Conservation (phyloP, 208 protist genomes). For the Trypanosoma vivax region DNA sequence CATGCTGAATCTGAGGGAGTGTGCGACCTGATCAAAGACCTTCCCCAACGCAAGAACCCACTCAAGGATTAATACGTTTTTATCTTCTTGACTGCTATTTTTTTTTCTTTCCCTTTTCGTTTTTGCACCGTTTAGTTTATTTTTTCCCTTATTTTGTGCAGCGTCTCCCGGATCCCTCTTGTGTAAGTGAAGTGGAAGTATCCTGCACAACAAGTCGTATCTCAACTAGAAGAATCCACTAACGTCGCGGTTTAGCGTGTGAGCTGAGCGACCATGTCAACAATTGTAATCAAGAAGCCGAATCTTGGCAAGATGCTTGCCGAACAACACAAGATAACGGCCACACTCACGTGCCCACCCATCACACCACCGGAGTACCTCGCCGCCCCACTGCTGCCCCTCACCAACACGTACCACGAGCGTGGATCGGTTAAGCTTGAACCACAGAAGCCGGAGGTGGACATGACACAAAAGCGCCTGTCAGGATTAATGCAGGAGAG, state of each 20-base stretch:
- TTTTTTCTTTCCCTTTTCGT: no score
- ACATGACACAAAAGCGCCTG: conserved; percentile 1
- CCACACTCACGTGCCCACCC: not conserved
- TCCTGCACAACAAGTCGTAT: no score
- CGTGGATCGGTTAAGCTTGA: not conserved
- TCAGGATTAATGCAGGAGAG: conserved; percentile 7
- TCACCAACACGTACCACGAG: conserved; percentile 18
- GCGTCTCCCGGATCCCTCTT: no score
- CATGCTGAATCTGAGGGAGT: no score
- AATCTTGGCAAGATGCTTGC: conserved; percentile 11
- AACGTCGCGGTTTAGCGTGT: not conserved
- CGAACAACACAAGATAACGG: conserved; percentile 6
- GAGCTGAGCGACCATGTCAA: conserved; percentile 2
- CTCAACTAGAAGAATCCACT: not conserved
- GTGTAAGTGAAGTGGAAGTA: no score
- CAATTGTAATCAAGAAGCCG: conserved; percentile 16
- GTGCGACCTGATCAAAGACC: no score
- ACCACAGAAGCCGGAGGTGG: not conserved
- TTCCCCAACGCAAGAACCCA: no score
- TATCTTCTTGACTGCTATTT: no score
- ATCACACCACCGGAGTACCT: conserved; percentile 4
- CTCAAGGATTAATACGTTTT: no score
- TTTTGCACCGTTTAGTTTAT: no score
- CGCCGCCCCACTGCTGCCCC: not conserved
- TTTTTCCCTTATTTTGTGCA: no score